Base-by-base conservation (phyloP, 2,329 filamentous ascomycete species). In the Fusarium lateritium region DNA sequence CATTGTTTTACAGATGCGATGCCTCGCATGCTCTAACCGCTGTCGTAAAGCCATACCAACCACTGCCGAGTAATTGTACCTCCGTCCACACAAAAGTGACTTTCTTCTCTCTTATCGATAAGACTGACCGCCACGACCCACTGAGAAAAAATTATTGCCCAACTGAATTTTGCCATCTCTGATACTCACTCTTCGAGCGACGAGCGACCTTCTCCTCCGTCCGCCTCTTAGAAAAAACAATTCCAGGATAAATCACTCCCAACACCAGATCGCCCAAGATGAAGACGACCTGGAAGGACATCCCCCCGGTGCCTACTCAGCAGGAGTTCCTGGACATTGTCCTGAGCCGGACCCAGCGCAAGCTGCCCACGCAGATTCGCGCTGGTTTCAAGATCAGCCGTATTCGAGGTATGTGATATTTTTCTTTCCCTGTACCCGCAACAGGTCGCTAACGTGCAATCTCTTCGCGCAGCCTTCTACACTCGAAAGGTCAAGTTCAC, bases 301-400 rank as follows among this genome's bases (percentile, higher is more conserved):
- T 97, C 75, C 91, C 92, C 68, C 93, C 94, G 71, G 93, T 97
- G 72, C 95, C 95, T 61, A 97, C 93, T 76, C 91, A 91, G 80
- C 92, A 97, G 85, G 96, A 99, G 83, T 98, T 99, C 78, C 87
- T 99, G 75, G 96, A 99, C 82, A 98, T 99, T 79, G 94, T 98
- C 71, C 88, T 99, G 76, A 97, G 93, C 77, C 88, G 96, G 74
- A 98, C 94, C 6, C 95, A 98, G 86, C 88, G 95, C 78, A 91
- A 95, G 67, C 86, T 99, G 69, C 96, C 96, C 15, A 99, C 94
- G 49, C 94, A 98, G 85, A 98, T 99, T 79, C 90, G 96, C 76
- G 89, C 94, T 40, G 96, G 96, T 62, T 99, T 99, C 86, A 77
- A 97, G 82, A 98, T 98, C 79, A 93, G 90, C 79, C 90, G 95